Conservation (phyloP, 495 filamentous ascomycete genomes). For the Chaetomidium leptoderma region DNA sequence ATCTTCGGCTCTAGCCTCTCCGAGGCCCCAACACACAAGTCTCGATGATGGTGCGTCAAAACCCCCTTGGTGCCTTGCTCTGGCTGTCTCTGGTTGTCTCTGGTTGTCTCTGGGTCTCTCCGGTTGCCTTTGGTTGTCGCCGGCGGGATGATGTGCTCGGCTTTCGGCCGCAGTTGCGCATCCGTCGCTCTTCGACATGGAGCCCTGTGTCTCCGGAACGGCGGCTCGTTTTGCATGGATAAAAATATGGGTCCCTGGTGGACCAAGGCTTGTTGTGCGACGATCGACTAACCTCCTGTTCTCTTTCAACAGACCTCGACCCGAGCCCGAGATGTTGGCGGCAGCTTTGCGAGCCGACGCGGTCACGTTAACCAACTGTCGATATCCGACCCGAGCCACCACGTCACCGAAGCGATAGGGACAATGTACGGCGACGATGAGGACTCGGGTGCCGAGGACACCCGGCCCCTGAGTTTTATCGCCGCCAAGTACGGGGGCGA, state of each 20-base stretch:
- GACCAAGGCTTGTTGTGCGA: constrained; percentile 20
- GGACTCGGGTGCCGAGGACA: constrained; percentile 42
- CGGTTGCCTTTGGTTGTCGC: too few relatives aligned
- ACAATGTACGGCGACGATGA: constrained; percentile 82
- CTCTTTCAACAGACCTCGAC: constrained; percentile 46
- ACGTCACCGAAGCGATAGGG: constrained; percentile 96
- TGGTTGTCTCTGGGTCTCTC: too few relatives aligned
- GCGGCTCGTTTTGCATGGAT: constrained; percentile 20
- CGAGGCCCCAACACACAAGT: constrained; percentile 31
- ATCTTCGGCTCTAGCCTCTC: constrained; percentile 35
- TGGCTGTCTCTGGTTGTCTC: too few relatives aligned
- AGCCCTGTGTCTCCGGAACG: constrained; percentile 16
- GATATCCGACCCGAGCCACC: constrained; percentile 68
- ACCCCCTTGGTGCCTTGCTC: neutral
- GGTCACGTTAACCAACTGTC: constrained; percentile 54
- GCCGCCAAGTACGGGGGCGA: constrained; percentile 39
- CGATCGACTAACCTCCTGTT: constrained; percentile 20
- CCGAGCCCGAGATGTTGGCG: constrained; percentile 51
- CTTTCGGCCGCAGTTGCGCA: constrained; percentile 16
- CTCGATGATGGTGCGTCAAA: constrained; percentile 39
- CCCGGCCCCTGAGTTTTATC: constrained; percentile 47
- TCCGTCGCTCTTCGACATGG: constrained; percentile 16
- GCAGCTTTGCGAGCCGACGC: constrained; percentile 52
- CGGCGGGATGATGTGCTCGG: constrained; percentile 18
- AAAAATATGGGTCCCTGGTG: constrained; percentile 33